Conservation (phyloP, 2,329 filamentous ascomycete species). For the Aspergillus unguis region DNA sequence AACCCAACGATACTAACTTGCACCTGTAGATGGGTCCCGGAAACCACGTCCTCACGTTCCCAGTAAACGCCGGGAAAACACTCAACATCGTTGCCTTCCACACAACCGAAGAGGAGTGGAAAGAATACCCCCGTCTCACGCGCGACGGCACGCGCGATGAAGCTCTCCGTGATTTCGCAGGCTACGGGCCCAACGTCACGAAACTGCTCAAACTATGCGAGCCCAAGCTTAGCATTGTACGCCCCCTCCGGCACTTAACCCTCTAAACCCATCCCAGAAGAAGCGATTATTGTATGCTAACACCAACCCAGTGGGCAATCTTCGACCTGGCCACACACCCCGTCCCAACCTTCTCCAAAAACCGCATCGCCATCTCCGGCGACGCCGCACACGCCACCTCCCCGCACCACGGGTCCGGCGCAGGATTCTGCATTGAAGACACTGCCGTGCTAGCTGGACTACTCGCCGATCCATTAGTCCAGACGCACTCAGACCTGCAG, state of each 20-base stretch:
- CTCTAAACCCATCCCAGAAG: background rate
- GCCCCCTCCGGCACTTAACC: background rate
- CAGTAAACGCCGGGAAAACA: constrained; percentile 46
- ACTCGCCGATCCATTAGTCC: constrained; percentile 24
- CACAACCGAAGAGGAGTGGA: constrained; percentile 26
- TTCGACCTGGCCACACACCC: constrained; percentile 40
- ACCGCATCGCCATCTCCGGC: constrained; percentile 34
- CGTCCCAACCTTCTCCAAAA: constrained; percentile 35
- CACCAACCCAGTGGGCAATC: constrained; percentile 38
- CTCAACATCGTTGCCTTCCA: constrained; percentile 49
- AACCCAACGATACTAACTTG: no score
- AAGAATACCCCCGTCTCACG: constrained; percentile 20
- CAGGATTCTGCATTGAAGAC: constrained; percentile 35
- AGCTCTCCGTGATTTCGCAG: constrained; percentile 21
- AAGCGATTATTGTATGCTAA: background rate
- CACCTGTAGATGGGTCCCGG: constrained; percentile 34
- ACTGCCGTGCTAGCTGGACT: constrained; percentile 27
- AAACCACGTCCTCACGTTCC: constrained; percentile 49
- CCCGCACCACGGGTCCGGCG: constrained; percentile 42
- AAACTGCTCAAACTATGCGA: constrained; percentile 28
- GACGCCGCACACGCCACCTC: constrained; percentile 44
- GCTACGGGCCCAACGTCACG: constrained; percentile 22
- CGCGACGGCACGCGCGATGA: constrained; percentile 22
- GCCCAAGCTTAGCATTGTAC: constrained; percentile 25
- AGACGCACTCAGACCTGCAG: constrained; percentile 21